phyloP scores from a whole-genome alignment of 257 asterid genomes.

The Paulownia fortunei region DNA sequence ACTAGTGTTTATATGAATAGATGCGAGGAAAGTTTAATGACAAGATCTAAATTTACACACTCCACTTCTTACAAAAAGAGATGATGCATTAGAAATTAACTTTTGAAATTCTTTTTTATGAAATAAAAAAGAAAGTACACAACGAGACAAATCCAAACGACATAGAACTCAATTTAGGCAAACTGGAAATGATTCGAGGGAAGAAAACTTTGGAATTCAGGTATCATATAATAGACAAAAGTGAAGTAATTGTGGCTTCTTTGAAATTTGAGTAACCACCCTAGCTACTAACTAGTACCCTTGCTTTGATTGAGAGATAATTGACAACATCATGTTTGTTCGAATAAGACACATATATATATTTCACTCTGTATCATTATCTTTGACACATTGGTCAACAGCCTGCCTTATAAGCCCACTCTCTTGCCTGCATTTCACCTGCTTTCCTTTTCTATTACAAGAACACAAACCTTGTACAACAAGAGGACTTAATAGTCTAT shows the following conservation, averaged over 20 bases:
- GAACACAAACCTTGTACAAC: too few relatives aligned
- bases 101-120: too few relatives aligned
- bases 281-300: too few relatives aligned
- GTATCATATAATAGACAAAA: slow-evolving; percentile 45
- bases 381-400: slow-evolving; percentile 38
- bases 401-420: neutral
- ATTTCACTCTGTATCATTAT: slow-evolving; percentile 32
- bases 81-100: too few relatives aligned
- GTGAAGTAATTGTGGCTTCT: slow-evolving; percentile 42
- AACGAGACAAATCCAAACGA: slow-evolving; percentile 41
- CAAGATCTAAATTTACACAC: too few relatives aligned
- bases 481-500: too few relatives aligned
- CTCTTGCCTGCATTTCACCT: neutral
- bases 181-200: slow-evolving; percentile 50
- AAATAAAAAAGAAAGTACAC: neutral
- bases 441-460: neutral
- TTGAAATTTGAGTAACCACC: slow-evolving; percentile 43
- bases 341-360: slow-evolving; percentile 46
- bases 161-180: slow-evolving; percentile 39
- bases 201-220: slow-evolving; percentile 43
- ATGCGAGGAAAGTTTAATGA: too few relatives aligned
- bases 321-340: slow-evolving; percentile 53
- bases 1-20: too few relatives aligned
- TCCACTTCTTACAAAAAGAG: neutral
- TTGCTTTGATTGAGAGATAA: slow-evolving; percentile 52